Evolutionary conservation across 768 basidiomycete genomes (phyloP).

Genomic region (Lactarius quietus): DNA sequence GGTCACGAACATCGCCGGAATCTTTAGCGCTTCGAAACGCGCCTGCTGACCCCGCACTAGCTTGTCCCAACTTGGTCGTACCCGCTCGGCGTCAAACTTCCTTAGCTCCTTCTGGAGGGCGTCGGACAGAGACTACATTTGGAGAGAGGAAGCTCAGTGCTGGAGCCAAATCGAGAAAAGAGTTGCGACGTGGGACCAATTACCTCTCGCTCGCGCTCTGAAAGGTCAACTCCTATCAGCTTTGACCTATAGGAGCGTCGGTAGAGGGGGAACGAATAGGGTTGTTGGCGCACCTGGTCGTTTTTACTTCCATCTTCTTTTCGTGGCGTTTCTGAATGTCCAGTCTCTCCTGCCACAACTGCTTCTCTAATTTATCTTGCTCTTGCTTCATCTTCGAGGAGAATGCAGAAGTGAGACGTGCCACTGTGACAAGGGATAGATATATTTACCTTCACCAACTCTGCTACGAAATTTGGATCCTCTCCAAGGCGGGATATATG

Average conservation of each 20-base stretch:
- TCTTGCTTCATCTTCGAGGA: constrained; percentile 59
- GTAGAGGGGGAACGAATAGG: constrained; percentile 1
- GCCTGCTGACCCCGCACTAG: constrained; percentile 69
- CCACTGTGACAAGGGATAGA: background rate
- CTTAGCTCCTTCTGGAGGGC: constrained; percentile 61
- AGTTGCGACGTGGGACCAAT: constrained; percentile 27
- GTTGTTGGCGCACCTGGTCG: constrained; percentile 51
- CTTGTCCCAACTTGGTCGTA: constrained; percentile 71
- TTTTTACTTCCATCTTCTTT: constrained; percentile 65
- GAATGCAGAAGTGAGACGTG: background rate
- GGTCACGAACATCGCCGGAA: constrained; percentile 72
- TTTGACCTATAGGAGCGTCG: constrained; percentile 47
- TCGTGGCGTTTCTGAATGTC: constrained; percentile 62
- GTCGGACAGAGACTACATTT: constrained; percentile 56
- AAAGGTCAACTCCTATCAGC: constrained; percentile 60
- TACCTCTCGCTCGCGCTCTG: constrained; percentile 68
- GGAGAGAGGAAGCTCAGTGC: constrained; percentile 16
- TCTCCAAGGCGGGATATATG: constrained; percentile 57
- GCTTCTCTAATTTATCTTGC: constrained; percentile 64
- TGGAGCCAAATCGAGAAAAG: background rate
- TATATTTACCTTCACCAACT: constrained; percentile 48
- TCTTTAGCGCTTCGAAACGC: constrained; percentile 51
- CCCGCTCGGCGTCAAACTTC: constrained; percentile 67
- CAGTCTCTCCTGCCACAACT: constrained; percentile 64
- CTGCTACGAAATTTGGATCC: constrained; percentile 47